Percentiles rank a stretch among this genome's conserved stretches.
phyloP scores from a whole-genome alignment of 768 basidiomycete genomes.

The Suillus variegatus region DNA sequence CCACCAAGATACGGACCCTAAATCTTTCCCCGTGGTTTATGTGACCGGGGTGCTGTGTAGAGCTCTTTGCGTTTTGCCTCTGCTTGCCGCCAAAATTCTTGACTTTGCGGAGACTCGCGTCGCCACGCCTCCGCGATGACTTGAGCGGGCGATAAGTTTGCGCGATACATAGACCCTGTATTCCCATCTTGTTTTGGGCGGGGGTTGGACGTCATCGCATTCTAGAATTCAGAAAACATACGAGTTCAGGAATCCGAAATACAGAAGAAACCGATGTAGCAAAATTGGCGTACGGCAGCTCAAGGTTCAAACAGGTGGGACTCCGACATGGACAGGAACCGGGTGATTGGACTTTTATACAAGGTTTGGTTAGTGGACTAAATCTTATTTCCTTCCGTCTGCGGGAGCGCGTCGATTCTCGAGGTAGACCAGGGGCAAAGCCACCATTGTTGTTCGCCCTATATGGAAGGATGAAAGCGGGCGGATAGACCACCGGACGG shows the following conservation, averaged over 20 bases:
- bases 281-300: constrained; percentile 39
- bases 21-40: constrained; percentile 50
- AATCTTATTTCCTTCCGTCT: constrained; percentile 34
- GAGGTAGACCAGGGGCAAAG: constrained; percentile 11
- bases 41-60: constrained; percentile 42
- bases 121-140: constrained; percentile 73
- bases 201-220: constrained; percentile 39
- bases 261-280: constrained; percentile 27
- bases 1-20: constrained; percentile 31
- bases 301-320: constrained; percentile 34
- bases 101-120: constrained; percentile 56
- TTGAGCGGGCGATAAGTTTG: constrained; percentile 51
- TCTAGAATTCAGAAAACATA: constrained; percentile 31
- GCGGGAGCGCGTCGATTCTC: constrained; percentile 22
- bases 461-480: constrained; percentile 34
- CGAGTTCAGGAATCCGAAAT: constrained; percentile 23
- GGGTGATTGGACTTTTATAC: constrained; percentile 34
- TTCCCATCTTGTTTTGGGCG: constrained; percentile 35
- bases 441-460: constrained; percentile 35
- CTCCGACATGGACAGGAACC: constrained; percentile 27
- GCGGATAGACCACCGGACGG: constrained; percentile 29
- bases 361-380: constrained; percentile 30
- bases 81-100: constrained; percentile 61
- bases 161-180: constrained; percentile 28
- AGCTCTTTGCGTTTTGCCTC: constrained; percentile 48